Conservation (phyloP, 495 filamentous ascomycete genomes). For the Lasiosphaeria ovina region DNA sequence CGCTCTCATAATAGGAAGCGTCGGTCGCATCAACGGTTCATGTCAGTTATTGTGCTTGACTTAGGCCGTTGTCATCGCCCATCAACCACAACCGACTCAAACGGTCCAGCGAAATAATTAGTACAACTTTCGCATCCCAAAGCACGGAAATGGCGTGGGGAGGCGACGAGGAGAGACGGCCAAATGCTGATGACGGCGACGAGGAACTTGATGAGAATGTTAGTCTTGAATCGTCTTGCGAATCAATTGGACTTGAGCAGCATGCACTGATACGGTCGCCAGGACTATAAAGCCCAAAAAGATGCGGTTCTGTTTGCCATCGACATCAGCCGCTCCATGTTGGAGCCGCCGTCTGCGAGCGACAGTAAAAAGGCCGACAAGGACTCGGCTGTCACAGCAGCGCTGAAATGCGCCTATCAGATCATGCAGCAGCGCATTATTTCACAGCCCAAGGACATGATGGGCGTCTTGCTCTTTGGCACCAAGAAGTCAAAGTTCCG, state of each 20-base stretch:
- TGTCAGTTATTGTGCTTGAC: neutral
- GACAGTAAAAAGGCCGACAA: constrained; percentile 69
- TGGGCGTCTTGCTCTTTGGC: constrained; percentile 92
- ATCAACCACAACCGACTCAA: neutral
- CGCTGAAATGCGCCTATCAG: constrained; percentile 89
- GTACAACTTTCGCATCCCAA: neutral
- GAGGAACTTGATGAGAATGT: constrained; percentile 74
- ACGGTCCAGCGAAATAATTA: neutral
- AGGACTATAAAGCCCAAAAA: constrained; percentile 90
- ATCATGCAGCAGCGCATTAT: constrained; percentile 99
- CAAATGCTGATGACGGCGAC: constrained; percentile 64
- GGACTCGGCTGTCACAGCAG: constrained; percentile 72
- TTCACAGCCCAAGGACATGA: constrained; percentile 94
- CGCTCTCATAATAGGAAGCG: neutral
- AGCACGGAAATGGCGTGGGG: constrained; percentile 39
- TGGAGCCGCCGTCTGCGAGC: constrained; percentile 60
- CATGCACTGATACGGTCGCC: neutral
- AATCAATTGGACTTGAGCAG: neutral
- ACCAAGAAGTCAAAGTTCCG: constrained; percentile 83
- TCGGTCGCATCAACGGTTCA: neutral
- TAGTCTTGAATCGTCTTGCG: constrained; percentile 26
- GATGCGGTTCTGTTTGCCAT: constrained; percentile 98
- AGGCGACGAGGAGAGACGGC: constrained; percentile 44
- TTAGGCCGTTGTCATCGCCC: neutral
- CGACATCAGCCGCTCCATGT: constrained; percentile 89